Evolutionary conservation across 805 yeast genomes (phyloP).

Genomic region (Nakazawaea wickerhamii): DNA sequence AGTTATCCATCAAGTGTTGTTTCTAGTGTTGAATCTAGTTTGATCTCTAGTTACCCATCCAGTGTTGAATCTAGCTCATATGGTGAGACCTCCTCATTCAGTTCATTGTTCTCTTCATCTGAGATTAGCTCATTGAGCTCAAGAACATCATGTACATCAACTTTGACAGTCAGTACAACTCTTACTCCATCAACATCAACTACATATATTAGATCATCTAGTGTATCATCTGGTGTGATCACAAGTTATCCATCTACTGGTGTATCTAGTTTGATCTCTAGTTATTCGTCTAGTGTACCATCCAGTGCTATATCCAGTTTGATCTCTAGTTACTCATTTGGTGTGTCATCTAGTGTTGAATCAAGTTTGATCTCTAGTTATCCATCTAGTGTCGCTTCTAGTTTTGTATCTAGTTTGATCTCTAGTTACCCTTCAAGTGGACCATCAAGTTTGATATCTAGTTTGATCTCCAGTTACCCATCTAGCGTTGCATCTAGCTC

Average conservation of each 20-base stretch:
- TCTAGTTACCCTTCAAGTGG: background rate
- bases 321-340: background rate
- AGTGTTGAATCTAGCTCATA: background rate
- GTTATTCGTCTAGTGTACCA: background rate
- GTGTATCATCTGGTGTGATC: background rate
- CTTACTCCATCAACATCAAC: background rate
- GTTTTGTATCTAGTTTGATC: too few species aligned
- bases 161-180: background rate
- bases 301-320: background rate
- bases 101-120: background rate
- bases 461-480: too few species aligned
- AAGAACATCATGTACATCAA: background rate
- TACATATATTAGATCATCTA: background rate
- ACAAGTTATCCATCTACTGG: too few species aligned
- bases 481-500: too few species aligned
- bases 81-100: too few species aligned
- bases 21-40: background rate
- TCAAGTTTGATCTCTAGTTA: background rate
- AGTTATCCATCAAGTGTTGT: background rate
- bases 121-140: too few species aligned
- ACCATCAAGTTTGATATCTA: conserved; percentile 5
- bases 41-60: too few species aligned
- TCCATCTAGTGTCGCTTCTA: too few species aligned
- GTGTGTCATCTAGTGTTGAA: background rate
- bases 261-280: too few species aligned